Evolutionary conservation across 768 basidiomycete species (phyloP), one percentile per base, ranked within the genome.

Genomic region (Lactifluus volemus): DNA sequence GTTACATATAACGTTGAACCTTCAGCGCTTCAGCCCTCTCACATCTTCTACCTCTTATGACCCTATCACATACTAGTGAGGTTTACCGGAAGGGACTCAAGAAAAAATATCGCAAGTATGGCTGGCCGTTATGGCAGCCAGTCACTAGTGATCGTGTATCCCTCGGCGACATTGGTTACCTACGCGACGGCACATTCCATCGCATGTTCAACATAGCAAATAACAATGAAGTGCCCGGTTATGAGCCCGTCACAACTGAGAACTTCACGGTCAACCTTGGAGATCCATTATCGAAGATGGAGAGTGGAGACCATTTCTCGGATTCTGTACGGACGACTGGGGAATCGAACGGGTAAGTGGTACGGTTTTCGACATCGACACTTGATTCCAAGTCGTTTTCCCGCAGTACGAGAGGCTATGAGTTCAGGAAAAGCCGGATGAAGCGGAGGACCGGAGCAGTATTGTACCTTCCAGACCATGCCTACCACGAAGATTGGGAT

Each of bases 111-210:
- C 53, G 60, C n/a, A 25, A 25, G 25, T 25, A 25, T 25, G 64
- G 64, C 39, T 54, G 60, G 34, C 58, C 64, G 4, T 50, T 65
- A 32, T 65, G 66, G 63, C 49, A 67, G 14, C 67, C 67, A 9
- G 57, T 64, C 29, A 66, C 67, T 9, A 36, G 50, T 54, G 9
- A 4, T 42, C 21, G 11, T 25, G 63, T 66, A 55, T 48, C 52
- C 7, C 52, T 64, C 10, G 65, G 64, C 7, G 63, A 66, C 39
- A 64, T 66, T 12, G 65, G 65, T 48, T 66, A 60, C 51, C 32
- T 64, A 29, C 38, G 48, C n/a, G 51, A 64, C 15, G 63, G 65
- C 45, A 34, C 44, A 32, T 66, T 66, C 49, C 52, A 49, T 45
- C 53, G 58, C 34, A 39, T 64, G n/a, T 66, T 64, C 60, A 66